A percentile compares a stretch with the other conserved stretches of the same genome.
These are phyloP conservation scores for Chlorophyllum brunneum DNA, from an alignment of 768 basidiomycete species.

Conservation along the genomic window DNA sequence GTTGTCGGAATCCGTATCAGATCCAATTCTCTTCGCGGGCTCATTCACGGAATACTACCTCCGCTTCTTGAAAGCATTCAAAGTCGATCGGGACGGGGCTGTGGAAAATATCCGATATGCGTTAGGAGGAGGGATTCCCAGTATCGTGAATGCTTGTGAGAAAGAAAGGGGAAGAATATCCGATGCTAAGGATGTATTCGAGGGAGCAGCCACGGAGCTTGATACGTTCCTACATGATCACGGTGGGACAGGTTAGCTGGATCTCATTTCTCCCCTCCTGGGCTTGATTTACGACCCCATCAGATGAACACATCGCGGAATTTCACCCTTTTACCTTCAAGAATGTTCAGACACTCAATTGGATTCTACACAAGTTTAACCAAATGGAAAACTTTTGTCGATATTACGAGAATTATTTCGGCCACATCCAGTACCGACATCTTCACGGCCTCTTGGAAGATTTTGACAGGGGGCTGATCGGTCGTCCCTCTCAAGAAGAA, in stretches of 20 bases:
- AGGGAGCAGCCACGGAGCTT: not conserved
- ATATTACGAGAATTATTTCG: slow-evolving; percentile 6
- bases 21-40: slow-evolving; percentile 2
- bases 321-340: not conserved
- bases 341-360: not conserved
- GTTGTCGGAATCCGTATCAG: not conserved
- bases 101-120: slow-evolving; percentile 1
- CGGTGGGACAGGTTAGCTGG: not conserved
- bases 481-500: not conserved
- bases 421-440: not conserved
- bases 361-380: not conserved
- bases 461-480: not conserved
- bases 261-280: not conserved
- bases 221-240: not conserved
- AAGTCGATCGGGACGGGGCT: not conserved
- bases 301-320: not conserved
- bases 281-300: not conserved
- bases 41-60: slow-evolving; percentile 8
- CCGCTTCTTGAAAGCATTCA: not conserved
- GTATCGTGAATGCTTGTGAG: slow-evolving; percentile 1
- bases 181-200: not conserved
- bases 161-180: not conserved
- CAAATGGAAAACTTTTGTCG: not conserved
- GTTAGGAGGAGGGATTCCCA: slow-evolving; percentile 1
- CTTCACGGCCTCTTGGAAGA: not conserved